A percentile compares a stretch with the other conserved stretches of the same genome.
Evolutionary conservation across 371 early-diverging fungal species (phyloP).

Genomic region (Circinella umbellata): DNA sequence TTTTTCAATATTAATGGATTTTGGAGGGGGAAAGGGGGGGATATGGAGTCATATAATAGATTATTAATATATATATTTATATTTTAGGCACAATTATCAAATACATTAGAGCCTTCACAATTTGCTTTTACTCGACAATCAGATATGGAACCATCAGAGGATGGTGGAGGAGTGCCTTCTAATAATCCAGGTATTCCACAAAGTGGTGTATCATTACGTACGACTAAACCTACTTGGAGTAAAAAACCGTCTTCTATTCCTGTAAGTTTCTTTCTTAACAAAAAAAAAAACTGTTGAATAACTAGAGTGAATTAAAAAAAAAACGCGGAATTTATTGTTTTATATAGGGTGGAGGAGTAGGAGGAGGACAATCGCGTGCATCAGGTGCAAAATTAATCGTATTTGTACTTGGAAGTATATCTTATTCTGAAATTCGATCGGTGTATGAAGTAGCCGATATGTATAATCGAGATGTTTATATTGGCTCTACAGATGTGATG

Average conservation of each 20-base stretch:
- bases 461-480: conserved; percentile 76
- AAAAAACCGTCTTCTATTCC: conserved; percentile 28
- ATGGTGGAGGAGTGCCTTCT: conserved; percentile 24
- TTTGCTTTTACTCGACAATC: conserved; percentile 64
- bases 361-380: conserved; percentile 27
- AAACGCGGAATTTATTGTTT: background rate
- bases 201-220: conserved; percentile 55
- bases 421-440: conserved; percentile 90
- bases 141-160: conserved; percentile 50
- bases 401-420: conserved; percentile 92
- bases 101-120: conserved; percentile 52
- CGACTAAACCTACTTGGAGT: conserved; percentile 51
- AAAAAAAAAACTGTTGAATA: too few species aligned
- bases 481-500: conserved; percentile 82
- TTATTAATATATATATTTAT: too few species aligned
- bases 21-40: too few species aligned
- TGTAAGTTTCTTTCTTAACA: background rate
- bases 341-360: conserved; percentile 18
- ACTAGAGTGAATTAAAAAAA: too few species aligned
- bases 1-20: too few species aligned
- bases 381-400: conserved; percentile 56
- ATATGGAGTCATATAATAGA: too few species aligned
- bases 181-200: conserved; percentile 34
- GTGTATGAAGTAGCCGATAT: conserved; percentile 80
- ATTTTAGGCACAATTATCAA: conserved; percentile 55